phyloP scores from a whole-genome alignment of 106 monocot species.

The Dioscorea dumetorum region DNA sequence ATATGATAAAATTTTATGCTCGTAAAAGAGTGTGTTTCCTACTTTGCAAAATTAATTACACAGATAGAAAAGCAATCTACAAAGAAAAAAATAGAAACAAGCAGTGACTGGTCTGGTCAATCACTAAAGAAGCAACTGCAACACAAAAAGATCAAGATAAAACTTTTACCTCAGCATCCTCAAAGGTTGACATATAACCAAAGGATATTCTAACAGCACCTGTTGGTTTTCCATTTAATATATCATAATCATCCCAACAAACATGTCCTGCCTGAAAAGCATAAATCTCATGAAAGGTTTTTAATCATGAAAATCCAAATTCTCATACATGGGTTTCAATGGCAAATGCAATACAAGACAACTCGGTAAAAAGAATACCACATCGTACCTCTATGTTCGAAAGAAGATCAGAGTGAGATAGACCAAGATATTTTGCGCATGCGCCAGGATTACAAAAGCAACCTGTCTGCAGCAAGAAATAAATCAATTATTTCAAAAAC shows the following conservation, averaged over 20 bases:
- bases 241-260: constrained; percentile 97
- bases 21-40: no score
- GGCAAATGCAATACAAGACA: no score
- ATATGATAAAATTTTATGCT: no score
- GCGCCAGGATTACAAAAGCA: constrained; percentile 99
- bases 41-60: no score
- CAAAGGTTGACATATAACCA: constrained; percentile 98
- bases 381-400: constrained; percentile 82
- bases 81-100: no score
- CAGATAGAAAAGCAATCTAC: no score
- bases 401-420: constrained; percentile 76
- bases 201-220: constrained; percentile 93
- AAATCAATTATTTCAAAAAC: constrained; percentile 9
- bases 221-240: constrained; percentile 89
- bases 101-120: no score
- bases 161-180: constrained; percentile 71
- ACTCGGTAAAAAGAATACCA: no score
- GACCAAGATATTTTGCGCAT: constrained; percentile 86
- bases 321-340: no score
- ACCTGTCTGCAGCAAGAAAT: constrained; percentile 58
- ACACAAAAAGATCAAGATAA: neutral
- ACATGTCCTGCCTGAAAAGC: constrained; percentile 77
- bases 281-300: no score
- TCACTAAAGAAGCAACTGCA: no score
- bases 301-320: no score